Evolutionary conservation across 495 filamentous ascomycete genomes (phyloP).

Genomic region (Tuber borchii): DNA sequence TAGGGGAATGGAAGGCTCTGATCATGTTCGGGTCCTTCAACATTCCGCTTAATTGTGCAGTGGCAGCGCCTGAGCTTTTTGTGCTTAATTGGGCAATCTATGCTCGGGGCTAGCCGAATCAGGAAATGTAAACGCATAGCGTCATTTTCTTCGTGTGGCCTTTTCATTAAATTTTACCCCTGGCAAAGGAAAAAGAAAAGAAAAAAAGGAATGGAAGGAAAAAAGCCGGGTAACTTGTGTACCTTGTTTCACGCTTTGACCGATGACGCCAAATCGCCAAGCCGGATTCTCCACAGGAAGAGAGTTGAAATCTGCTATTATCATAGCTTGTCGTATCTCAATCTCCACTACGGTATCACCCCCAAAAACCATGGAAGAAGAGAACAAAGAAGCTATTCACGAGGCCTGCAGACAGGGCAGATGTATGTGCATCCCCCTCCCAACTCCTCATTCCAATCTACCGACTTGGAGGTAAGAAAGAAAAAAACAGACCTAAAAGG

Average conservation of each 20-base stretch:
- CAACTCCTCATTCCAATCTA: conserved; percentile 8
- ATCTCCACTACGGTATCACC: not conserved
- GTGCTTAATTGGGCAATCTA: not conserved
- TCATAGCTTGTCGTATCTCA: not conserved
- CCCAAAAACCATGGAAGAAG: conserved; percentile 21
- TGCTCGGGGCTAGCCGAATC: not conserved
- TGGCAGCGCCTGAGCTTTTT: not conserved
- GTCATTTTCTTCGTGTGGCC: not conserved
- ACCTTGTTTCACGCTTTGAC: not conserved
- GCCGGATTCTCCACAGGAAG: not conserved
- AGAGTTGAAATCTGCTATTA: not conserved
- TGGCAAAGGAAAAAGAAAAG: not conserved
- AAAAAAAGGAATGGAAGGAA: not conserved
- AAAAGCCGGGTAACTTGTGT: not conserved
- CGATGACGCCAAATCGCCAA: not conserved
- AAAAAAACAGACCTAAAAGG: conserved; percentile 17
- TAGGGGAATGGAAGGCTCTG: not conserved
- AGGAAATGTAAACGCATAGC: not conserved
- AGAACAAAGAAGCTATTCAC: conserved; percentile 60
- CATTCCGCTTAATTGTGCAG: not conserved
- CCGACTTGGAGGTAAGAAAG: conserved; percentile 15
- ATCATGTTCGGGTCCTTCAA: not conserved
- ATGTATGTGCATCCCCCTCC: conserved; percentile 50
- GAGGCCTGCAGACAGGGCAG: conserved; percentile 82
- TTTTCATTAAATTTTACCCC: not conserved